Base-by-base conservation (phyloP, 768 basidiomycete genomes). In the Macrolepiota albuminosa region DNA sequence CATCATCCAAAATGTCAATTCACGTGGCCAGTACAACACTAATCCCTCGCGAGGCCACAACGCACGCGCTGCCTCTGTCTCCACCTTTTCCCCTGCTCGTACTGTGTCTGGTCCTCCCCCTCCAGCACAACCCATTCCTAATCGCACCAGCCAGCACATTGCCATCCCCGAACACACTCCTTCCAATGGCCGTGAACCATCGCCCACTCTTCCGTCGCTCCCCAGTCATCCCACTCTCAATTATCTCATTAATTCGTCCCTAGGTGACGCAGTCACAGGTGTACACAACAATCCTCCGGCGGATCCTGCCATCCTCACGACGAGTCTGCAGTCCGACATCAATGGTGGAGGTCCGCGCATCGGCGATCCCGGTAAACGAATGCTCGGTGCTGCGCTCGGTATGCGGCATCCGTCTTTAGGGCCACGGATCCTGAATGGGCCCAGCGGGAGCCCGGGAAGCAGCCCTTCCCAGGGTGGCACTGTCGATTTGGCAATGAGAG, bases 361-460 rank as follows among this genome's bases (percentile, higher is more conserved):
- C 66, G 92, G 92, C 39, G 90, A 94, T 72, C 89, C 92, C 36
- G 92, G 89, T 43, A 91, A 91, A 76, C 80, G 92, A 68, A 94
- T 94, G 91, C 79, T 94, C 26, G 93, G 91, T 45, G 87, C 88
- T 56, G 91, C 91, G 36, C 77, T 94, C 58, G 93, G 92, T 48
- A 81, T 93, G 61, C 82, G 91, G 73, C 91, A 92, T 73, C 92
- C 92, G 34, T 80, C 81, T 42, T 75, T 92, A 60, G 82, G 81
- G 24, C 84, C 86, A 40, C 82, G 90, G 63, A 70, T 84, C 54
- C 71, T 87, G 64, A 79, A 76, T 60, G 75, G 75, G 51, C 73
- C 72, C 26, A 70, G 66, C 60, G 71, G 70, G 34, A 75, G 73
- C 54, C 66, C 71, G 10, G 74, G 76, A 46, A 68, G 72, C n/a